Base-by-base conservation (phyloP, 2,329 filamentous ascomycete species). In the Exophiala lecanii-corni region DNA sequence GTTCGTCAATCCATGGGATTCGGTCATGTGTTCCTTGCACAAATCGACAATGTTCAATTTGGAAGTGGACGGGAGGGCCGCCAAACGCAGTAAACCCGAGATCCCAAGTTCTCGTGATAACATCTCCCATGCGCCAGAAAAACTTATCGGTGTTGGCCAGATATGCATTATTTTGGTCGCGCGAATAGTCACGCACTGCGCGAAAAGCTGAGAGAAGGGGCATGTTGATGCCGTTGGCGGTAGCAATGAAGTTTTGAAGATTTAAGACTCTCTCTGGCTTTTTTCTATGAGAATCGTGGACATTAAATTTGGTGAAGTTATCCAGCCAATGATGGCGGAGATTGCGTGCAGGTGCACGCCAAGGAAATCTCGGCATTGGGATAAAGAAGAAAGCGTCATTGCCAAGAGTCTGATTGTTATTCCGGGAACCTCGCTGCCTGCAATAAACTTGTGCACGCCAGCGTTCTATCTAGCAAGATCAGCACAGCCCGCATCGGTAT, bases 51-150 rank as follows among this genome's bases (percentile, higher is more conserved):
- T 81, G 72, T 41, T 84, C 70, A 44, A 84, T 84, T 56, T 81
- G 75, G 55, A 86, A 85, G 60, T 86, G 81, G 9, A 84, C 81
- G 0, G 81, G 75, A 2, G 81, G 82, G 0, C 82, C 81, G 1
- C 81, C 81, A 58, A 84, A 84, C 0, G 76, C 63, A 0, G 78
- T 83, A 51, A 84, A 74, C 0, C 81, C 81, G 5, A 84, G 61
- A 60, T 82, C 68, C 76, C 78, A 84, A 19, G 62, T 72, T 17
- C 60, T 57, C 2, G 53, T 19, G 23, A 67, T 52, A 6, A 67
- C 60, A 38, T 68, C 64, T 5, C 20, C n/a, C 21, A 64, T 46
- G 3, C 62, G 60, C 18, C 36, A 43, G 2, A 47, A 15, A 2
- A 63, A 47, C 41, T 59, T 59, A 26, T 68, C 49, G 23, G 55